phyloP scores from a whole-genome alignment of 495 filamentous ascomycete species.

The Podospora pseudocomata region DNA sequence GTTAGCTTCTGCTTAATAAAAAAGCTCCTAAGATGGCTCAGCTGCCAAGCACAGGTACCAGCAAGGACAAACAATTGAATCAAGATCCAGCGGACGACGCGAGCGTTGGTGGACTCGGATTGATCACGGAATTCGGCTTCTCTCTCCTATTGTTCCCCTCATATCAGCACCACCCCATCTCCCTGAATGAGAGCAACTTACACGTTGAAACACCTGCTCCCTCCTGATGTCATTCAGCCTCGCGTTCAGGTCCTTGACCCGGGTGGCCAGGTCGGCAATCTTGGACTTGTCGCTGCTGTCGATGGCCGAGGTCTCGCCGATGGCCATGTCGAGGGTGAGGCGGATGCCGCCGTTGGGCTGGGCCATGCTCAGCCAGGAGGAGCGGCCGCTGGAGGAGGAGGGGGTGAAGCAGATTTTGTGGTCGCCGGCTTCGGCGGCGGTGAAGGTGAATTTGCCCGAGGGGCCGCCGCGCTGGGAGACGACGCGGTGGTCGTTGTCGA shows the following conservation, averaged over 20 bases:
- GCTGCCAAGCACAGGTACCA: conserved; percentile 92
- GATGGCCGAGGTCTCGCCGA: conserved; percentile 92
- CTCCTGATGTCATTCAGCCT: conserved; percentile 83
- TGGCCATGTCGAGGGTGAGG: conserved; percentile 84
- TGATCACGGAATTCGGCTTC: conserved; percentile 98
- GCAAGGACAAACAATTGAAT: conserved; percentile 87
- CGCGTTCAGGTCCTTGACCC: conserved; percentile 84
- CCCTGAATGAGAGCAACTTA: conserved; percentile 44
- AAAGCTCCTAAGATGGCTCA: conserved; percentile 90
- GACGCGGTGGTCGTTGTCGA: conserved; percentile 97
- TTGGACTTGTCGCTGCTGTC: conserved; percentile 93
- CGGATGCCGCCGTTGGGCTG: conserved; percentile 68
- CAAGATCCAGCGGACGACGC: conserved; percentile 90
- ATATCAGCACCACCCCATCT: not conserved
- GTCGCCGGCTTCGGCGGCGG: conserved; percentile 85
- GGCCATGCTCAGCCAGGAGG: conserved; percentile 66
- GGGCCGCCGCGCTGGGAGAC: conserved; percentile 75
- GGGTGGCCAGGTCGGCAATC: conserved; percentile 83
- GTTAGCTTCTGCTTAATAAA: conserved; percentile 99
- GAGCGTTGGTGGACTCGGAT: conserved; percentile 85
- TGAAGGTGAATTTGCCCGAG: conserved; percentile 91
- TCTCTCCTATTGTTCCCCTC: conserved; percentile 63
- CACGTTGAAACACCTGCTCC: conserved; percentile 95
- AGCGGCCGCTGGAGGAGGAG: conserved; percentile 54
- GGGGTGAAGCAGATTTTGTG: conserved; percentile 94